Base-by-base conservation (phyloP, 2,329 filamentous ascomycete genomes). In the Fusarium falciforme region DNA sequence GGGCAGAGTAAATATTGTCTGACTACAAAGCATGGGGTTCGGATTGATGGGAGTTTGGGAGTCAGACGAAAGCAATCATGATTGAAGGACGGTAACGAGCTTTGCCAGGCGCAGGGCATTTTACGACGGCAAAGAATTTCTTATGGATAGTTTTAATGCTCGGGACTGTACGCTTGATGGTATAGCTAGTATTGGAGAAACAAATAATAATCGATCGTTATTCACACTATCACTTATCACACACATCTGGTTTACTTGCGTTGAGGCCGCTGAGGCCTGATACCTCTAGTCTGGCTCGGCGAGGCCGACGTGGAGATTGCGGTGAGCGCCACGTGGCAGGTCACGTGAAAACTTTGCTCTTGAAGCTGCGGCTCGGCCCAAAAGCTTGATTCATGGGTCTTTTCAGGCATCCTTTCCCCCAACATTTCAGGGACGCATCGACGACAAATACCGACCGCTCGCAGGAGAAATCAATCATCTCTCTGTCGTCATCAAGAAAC, bases 31-130 rank as follows among this genome's bases (percentile, higher is more conserved):
- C 49, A 64, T 66, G 49, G 61, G 49, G 61, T 76, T 71, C 61
- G 68, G 59, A 66, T 72, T 55, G 67, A 67, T 61, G 59, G 71
- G 67, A 74, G 66, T 76, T 66, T 67, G 67, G 68, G 55, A 38
- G 68, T 64, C 59, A 61, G 59, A 71, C 58, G 44, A 60, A 68
- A 74, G 70, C 60, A 76, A 68, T 74, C 68, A 78, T 76, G 73
- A 78, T 73, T 76, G 42, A 76, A 69, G 75, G 67, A 77, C 69
- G 65, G 76, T 76, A 77, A 78, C 68, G 77, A 78, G 74, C 74
- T 74, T 70, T 68, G 75, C 70, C 75, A 61, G 75, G 69, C 70
- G 70, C 66, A 75, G 61, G 66, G 66, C 75, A 73, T 69, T 71
- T 73, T 61, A 78, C 66, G 76, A 77, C 47, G 69, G 67, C 65